Conservation (phyloP, 1,284 basidiomycete genomes). For the Pseudozyma tsukubaensis region DNA sequence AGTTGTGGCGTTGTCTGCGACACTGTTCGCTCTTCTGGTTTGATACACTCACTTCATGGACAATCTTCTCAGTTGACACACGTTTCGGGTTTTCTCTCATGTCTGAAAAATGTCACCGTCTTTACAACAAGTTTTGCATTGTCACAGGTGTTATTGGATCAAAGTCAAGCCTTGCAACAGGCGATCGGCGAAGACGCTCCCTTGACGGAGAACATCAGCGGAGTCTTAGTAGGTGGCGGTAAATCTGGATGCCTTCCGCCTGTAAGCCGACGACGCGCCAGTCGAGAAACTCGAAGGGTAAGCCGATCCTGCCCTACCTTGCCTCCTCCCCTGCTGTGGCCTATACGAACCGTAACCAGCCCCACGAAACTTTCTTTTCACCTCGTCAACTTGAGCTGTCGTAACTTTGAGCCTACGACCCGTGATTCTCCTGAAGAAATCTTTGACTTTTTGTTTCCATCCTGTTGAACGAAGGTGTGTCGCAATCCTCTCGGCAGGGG, state of each 20-base stretch:
- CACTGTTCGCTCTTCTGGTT: too few relatives aligned
- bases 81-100: too few relatives aligned
- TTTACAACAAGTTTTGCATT: too few relatives aligned
- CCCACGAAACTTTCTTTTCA: conserved; percentile 9
- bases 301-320: conserved; percentile 1
- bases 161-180: too few relatives aligned
- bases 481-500: conserved; percentile 1
- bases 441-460: conserved; percentile 23
- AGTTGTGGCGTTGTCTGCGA: too few relatives aligned
- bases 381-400: not conserved
- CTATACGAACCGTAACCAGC: not conserved
- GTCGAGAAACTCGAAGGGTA: not conserved
- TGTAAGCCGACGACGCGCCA: not conserved
- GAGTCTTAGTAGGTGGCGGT: not conserved
- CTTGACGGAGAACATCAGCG: too few relatives aligned
- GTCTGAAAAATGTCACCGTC: too few relatives aligned
- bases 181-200: too few relatives aligned
- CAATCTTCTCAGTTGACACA: too few relatives aligned
- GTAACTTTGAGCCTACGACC: conserved; percentile 10
- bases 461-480: conserved; percentile 16
- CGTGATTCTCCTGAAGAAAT: conserved; percentile 6
- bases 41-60: too few relatives aligned
- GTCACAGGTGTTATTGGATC: too few relatives aligned
- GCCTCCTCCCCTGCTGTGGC: not conserved
- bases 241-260: conserved; percentile 1